Conservation (phyloP, 2,329 filamentous ascomycete genomes). For the Arthrocladium fulminans region DNA sequence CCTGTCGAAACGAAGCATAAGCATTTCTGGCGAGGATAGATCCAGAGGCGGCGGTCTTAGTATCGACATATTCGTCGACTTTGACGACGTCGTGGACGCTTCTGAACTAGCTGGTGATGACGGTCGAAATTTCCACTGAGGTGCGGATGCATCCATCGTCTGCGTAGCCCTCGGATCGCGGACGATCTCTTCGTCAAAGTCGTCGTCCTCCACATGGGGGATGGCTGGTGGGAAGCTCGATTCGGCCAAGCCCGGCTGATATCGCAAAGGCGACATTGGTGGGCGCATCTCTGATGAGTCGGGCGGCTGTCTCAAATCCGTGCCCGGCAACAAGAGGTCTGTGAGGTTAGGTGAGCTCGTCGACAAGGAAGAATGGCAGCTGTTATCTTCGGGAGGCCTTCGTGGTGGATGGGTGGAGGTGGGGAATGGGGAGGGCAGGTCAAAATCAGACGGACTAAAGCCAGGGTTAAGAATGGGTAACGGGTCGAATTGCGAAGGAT, state of each 20-base stretch:
- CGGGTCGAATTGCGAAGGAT: background rate
- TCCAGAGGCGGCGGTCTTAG: slow-evolving; percentile 39
- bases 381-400: slow-evolving; percentile 24
- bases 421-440: slow-evolving; percentile 4
- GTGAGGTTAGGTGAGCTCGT: slow-evolving; percentile 41
- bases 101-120: slow-evolving; percentile 30
- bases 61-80: slow-evolving; percentile 20
- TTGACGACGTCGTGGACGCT: slow-evolving; percentile 27
- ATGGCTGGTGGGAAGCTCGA: slow-evolving; percentile 14
- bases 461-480: slow-evolving; percentile 2
- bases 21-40: slow-evolving; percentile 49
- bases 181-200: slow-evolving; percentile 51
- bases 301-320: slow-evolving; percentile 37
- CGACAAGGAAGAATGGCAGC: slow-evolving; percentile 19
- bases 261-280: slow-evolving; percentile 24
- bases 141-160: slow-evolving; percentile 10
- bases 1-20: slow-evolving; percentile 55
- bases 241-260: slow-evolving; percentile 13
- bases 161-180: slow-evolving; percentile 22
- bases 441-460: background rate
- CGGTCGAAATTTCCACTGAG: slow-evolving; percentile 12
- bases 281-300: slow-evolving; percentile 26
- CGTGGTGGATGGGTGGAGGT: slow-evolving; percentile 4
- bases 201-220: slow-evolving; percentile 32
- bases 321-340: slow-evolving; percentile 42